A percentile compares a stretch with the other conserved stretches of the same genome.
phyloP scores from a whole-genome alignment of 371 early-diverging fungal species.

The Mortierella sp. region DNA sequence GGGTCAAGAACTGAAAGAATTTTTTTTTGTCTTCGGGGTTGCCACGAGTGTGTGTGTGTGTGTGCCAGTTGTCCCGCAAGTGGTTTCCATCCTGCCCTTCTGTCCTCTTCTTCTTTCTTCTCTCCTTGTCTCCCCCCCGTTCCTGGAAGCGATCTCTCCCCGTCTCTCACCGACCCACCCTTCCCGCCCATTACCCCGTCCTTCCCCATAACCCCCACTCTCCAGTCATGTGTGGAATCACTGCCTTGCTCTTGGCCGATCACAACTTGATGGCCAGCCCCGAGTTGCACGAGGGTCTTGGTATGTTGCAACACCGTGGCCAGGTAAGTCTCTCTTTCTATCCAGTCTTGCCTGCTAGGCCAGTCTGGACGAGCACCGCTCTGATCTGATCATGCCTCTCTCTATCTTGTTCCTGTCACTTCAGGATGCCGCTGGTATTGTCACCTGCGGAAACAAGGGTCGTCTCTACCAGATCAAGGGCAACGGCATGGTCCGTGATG shows the following conservation, averaged over 20 bases:
- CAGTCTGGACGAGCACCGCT: too few species aligned
- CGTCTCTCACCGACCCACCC: background rate
- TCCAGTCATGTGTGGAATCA: slow-evolving; percentile 90
- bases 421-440: slow-evolving; percentile 98
- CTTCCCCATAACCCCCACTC: too few species aligned
- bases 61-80: too few species aligned
- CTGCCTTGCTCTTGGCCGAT: slow-evolving; percentile 88
- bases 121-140: slow-evolving; percentile 5
- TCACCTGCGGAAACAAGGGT: slow-evolving; percentile 96
- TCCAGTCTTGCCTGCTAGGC: too few species aligned
- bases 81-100: background rate
- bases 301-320: slow-evolving; percentile 96
- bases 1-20: slow-evolving; percentile 8
- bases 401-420: background rate
- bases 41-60: too few species aligned
- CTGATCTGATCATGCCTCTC: background rate
- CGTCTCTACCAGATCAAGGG: slow-evolving; percentile 97
- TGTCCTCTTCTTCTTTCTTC: slow-evolving; percentile 7
- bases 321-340: slow-evolving; percentile 75
- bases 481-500: slow-evolving; percentile 98
- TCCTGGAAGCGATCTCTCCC: background rate
- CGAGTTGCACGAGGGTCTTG: slow-evolving; percentile 93
- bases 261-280: slow-evolving; percentile 75
- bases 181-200: background rate
- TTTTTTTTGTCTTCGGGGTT: slow-evolving; percentile 32